Evolutionary conservation across 495 filamentous ascomycete genomes (phyloP), one percentile per base, ranked within the genome.

Genomic region (Trypethelium eluteriae): DNA sequence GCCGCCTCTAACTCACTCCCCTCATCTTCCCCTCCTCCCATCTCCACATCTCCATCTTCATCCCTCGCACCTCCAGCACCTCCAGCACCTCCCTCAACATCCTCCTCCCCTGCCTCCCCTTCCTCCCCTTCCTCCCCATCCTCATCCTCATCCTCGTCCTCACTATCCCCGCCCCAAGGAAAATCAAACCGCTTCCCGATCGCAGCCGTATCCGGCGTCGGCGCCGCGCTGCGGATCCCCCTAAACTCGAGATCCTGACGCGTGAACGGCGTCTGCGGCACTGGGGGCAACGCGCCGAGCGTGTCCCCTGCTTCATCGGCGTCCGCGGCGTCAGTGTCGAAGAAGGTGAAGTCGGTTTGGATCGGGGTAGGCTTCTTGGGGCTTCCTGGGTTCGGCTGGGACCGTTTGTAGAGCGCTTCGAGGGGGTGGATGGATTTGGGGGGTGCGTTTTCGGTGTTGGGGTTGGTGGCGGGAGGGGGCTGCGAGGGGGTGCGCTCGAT

Each of bases 151-250:
- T 79, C 76, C 39, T 76, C 76, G 18, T 74, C 76, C 39, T 73
- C 75, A n/a, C 72, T 69, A 62, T 65, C 64, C 64, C 76, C 70
- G 2, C 67, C 65, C 69, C 73, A 74, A 0, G 72, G 66, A 53
- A 79, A 74, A 65, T 82, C 83, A 46, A 81, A 80, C 39, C 68
- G 78, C 25, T 82, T 81, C 39, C 79, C 83, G 25, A 87, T 85
- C 65, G 89, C 83, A n/a, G 90, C 89, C 0, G 94, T 98, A 72
- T 98, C 94, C 0, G 94, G 94, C 0, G 94, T 98, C 2, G 94
- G 94, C 0, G 94, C 94, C 11, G 93, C 93, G 70, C 91, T 95
- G 53, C 92, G 81, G 16, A 89, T 69, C 18, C 85, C 85, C 46
- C 92, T 84, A 64, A 80, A 81, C 70, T 91, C 88, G 11, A 93